Conservation (phyloP, 306 rosid species). For the Cotoneaster glaucophyllus region DNA sequence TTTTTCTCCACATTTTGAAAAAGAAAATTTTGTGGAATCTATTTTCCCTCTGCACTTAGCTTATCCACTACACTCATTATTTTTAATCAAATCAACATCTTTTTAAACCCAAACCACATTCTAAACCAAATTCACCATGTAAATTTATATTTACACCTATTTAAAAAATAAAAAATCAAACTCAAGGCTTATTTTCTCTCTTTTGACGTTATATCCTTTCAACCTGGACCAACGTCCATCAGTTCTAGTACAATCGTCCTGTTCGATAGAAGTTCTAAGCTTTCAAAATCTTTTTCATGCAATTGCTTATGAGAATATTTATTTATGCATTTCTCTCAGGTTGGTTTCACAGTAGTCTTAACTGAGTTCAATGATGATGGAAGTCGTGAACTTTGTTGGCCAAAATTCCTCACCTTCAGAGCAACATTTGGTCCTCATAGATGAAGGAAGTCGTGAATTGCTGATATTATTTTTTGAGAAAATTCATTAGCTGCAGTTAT, state of each 20-base stretch:
- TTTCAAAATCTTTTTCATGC: conserved; percentile 5
- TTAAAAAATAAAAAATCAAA: too few species aligned
- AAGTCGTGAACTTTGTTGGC: too few species aligned
- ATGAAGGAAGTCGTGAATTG: conserved; percentile 64
- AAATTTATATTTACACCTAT: too few species aligned
- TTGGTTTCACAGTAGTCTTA: conserved; percentile 7
- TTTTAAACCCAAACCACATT: too few species aligned
- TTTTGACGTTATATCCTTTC: neutral
- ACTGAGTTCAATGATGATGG: too few species aligned
- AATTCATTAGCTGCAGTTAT: conserved; percentile 31
- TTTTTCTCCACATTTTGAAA: too few species aligned
- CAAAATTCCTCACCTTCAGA: conserved; percentile 2
- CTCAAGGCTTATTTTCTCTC: too few species aligned
- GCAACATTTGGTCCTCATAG: conserved; percentile 56
- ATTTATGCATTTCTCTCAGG: neutral
- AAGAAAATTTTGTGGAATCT: too few species aligned
- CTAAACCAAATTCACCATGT: too few species aligned
- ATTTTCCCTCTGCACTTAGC: too few species aligned
- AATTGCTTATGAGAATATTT: neutral
- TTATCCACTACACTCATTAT: too few species aligned
- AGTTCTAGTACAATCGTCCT: conserved; percentile 41
- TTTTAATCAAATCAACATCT: too few species aligned
- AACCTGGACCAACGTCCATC: conserved; percentile 46
- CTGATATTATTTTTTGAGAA: conserved; percentile 61
- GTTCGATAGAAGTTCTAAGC: conserved; percentile 20